Percentiles rank a stretch among this genome's conserved stretches.
Evolutionary conservation across 2,329 filamentous ascomycete genomes (phyloP).

Genomic region (Xylaria sp.): DNA sequence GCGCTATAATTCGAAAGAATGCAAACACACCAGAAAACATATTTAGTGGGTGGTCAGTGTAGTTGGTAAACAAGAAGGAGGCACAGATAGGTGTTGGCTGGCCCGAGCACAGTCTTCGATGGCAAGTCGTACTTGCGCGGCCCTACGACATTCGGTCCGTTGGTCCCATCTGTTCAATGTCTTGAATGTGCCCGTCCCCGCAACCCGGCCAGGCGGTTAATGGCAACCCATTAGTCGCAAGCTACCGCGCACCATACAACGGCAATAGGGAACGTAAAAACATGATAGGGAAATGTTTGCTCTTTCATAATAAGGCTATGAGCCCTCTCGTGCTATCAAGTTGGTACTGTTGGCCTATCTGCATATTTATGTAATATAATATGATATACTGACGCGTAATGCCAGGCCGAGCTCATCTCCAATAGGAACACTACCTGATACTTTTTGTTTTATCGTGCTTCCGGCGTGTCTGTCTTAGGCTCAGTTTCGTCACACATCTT

Average conservation of each 20-base stretch:
- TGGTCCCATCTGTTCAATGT: too few relatives aligned
- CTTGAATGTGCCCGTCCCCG: too few relatives aligned
- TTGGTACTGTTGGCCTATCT: not conserved
- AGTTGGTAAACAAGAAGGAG: not conserved
- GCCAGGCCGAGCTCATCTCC: not conserved
- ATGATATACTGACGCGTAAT: not conserved
- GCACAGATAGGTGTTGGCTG: not conserved
- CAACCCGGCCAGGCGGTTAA: too few relatives aligned
- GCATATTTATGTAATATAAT: not conserved
- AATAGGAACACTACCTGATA: not conserved
- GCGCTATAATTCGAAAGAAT: too few relatives aligned
- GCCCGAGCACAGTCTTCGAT: not conserved
- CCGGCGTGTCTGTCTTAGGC: slow-evolving; percentile 29
- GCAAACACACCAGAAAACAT: not conserved
- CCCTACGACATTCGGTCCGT: too few relatives aligned
- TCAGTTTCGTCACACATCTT: slow-evolving; percentile 44
- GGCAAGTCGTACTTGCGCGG: not conserved
- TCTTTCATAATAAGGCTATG: not conserved
- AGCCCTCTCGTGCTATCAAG: not conserved
- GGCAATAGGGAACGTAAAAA: too few relatives aligned
- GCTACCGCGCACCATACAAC: too few relatives aligned
- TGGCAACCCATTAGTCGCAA: too few relatives aligned
- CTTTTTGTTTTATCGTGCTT: slow-evolving; percentile 12
- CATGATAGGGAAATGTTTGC: too few relatives aligned
- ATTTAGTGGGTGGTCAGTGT: not conserved